Evolutionary conservation across 306 rosid genomes (phyloP).

Genomic region (Vigna unguiculata): DNA sequence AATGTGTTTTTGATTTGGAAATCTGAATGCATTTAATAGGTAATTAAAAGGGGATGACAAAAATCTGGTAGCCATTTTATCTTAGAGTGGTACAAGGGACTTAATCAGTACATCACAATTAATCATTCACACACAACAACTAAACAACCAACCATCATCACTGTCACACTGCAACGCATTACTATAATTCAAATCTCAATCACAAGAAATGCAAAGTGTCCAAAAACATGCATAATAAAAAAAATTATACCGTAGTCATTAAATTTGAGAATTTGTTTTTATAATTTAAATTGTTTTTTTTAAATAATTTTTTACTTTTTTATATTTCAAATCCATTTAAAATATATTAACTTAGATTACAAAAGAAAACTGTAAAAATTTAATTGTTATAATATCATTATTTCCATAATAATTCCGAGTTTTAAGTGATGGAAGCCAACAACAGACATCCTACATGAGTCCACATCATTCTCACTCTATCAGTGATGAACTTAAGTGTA

Average conservation of each 20-base stretch:
- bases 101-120: constrained; percentile 15
- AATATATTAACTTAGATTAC: no score
- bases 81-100: background rate
- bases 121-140: constrained; percentile 32
- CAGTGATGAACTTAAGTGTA: no score
- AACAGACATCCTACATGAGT: constrained; percentile 35
- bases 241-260: no score
- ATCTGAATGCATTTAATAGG: background rate
- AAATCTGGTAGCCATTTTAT: background rate
- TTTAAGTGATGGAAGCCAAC: background rate
- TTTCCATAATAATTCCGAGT: constrained; percentile 16
- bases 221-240: no score
- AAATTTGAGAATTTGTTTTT: no score
- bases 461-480: no score
- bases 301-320: no score
- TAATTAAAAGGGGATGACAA: background rate
- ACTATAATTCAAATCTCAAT: background rate
- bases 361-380: no score
- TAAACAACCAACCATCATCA: constrained; percentile 39
- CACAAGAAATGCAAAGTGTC: constrained; percentile 36
- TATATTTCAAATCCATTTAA: no score
- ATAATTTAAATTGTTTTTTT: no score
- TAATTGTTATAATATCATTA: no score
- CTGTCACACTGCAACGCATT: background rate
- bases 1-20: background rate